Conservation (phyloP, 352 stramenopile species). For the Phytophthora hybrid region DNA sequence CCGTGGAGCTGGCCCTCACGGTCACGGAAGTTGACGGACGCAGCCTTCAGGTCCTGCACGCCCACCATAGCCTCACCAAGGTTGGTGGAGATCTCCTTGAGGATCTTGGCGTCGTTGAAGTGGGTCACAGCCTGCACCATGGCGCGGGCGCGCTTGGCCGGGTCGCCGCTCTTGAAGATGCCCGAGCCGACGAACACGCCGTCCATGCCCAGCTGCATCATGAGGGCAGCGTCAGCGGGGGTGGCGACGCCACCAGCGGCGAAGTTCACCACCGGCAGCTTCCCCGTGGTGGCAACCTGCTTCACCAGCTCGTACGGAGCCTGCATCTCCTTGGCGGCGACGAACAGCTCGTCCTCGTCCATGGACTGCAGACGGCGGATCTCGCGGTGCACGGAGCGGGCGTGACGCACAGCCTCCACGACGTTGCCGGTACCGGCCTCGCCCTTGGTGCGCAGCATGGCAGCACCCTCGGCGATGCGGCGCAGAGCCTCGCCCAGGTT, state of each 20-base stretch:
- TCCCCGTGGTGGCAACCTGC: slow-evolving; percentile 79
- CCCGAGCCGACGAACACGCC: slow-evolving; percentile 98
- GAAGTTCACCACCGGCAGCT: slow-evolving; percentile 94
- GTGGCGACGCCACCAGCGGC: slow-evolving; percentile 98
- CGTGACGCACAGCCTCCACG: slow-evolving; percentile 98
- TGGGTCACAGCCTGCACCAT: slow-evolving; percentile 98
- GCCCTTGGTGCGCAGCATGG: slow-evolving; percentile 99
- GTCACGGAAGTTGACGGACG: slow-evolving; percentile 98
- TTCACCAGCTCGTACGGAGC: slow-evolving; percentile 95
- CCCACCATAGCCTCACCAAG: slow-evolving; percentile 98
- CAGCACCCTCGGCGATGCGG: slow-evolving; percentile 95
- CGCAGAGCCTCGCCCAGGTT: slow-evolving; percentile 98
- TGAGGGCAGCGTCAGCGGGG: slow-evolving; percentile 97
- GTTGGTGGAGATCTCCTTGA: slow-evolving; percentile 96
- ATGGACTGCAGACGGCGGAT: slow-evolving; percentile 93
- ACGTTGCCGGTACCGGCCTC: slow-evolving; percentile 99
- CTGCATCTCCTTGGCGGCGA: slow-evolving; percentile 97
- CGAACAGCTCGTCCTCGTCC: slow-evolving; percentile 98
- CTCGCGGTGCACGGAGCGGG: slow-evolving; percentile 92
- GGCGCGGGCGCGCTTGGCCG: slow-evolving; percentile 93
- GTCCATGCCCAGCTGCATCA: slow-evolving; percentile 99
- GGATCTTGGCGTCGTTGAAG: slow-evolving; percentile 97
- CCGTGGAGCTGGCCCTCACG: slow-evolving; percentile 91
- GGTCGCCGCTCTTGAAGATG: slow-evolving; percentile 98
- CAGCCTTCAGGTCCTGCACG: slow-evolving; percentile 96